Conservation (phyloP, 192 early-diverging fungal genomes). For the Podila verticillata region DNA sequence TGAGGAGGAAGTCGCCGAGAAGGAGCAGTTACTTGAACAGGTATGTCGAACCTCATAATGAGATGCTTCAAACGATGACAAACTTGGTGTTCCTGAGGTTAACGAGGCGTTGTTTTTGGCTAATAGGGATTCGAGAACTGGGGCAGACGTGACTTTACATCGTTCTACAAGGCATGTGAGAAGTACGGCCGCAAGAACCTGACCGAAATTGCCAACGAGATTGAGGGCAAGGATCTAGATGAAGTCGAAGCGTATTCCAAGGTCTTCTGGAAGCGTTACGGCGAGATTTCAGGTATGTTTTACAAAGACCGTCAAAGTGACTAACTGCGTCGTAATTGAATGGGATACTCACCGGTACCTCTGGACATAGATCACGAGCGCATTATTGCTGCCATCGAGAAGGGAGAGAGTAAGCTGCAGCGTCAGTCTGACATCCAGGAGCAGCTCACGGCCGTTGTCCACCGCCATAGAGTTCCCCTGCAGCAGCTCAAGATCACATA, state of each 20-base stretch:
- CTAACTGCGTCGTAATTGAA: neutral
- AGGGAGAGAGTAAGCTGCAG: constrained; percentile 85
- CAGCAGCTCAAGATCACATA: constrained; percentile 93
- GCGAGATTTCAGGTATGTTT: constrained; percentile 75
- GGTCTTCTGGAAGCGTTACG: constrained; percentile 90
- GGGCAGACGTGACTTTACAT: constrained; percentile 89
- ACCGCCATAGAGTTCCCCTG: constrained; percentile 78
- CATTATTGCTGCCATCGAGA: constrained; percentile 84
- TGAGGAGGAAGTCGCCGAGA: constrained; percentile 86
- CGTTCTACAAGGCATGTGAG: constrained; percentile 87
- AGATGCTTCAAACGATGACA: too few species aligned
- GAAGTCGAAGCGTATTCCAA: constrained; percentile 88
- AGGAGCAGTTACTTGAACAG: constrained; percentile 59
- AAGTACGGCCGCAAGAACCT: constrained; percentile 83
- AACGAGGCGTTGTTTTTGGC: neutral
- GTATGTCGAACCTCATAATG: constrained; percentile 5
- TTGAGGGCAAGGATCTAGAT: constrained; percentile 90
- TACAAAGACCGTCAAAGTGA: neutral
- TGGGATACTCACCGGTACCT: neutral
- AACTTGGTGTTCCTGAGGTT: too few species aligned
- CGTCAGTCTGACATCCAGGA: constrained; percentile 87
- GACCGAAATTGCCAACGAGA: constrained; percentile 79
- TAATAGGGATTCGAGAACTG: constrained; percentile 88
- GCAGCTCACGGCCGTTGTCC: constrained; percentile 80
- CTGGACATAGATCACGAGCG: constrained; percentile 79